Percentiles rank a stretch among this genome's conserved stretches.
Conservation (phyloP, 78 protist genomes). For the Bodo saltans region DNA sequence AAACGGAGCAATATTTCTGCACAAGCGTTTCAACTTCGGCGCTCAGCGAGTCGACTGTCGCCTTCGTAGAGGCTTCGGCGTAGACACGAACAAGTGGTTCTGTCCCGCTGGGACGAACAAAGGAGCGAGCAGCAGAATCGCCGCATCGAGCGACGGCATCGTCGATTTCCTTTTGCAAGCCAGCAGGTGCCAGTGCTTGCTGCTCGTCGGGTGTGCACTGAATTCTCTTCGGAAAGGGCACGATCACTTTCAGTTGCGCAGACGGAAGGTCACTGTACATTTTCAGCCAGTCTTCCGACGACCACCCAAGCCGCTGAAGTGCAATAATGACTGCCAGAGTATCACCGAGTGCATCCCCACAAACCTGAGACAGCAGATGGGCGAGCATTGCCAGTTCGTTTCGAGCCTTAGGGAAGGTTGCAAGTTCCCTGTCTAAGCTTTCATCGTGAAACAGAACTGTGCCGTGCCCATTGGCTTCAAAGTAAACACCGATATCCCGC, state of each 20-base stretch:
- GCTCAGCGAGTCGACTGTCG: neutral
- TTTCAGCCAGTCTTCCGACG: constrained; percentile 33
- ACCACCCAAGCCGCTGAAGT: constrained; percentile 26
- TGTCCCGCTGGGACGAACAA: constrained; percentile 73
- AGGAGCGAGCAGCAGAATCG: constrained; percentile 37
- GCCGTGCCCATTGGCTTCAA: constrained; percentile 84
- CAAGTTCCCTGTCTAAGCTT: neutral
- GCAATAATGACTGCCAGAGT: constrained; percentile 52
- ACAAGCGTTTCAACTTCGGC: neutral
- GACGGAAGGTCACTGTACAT: constrained; percentile 65
- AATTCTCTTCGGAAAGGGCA: constrained; percentile 29
- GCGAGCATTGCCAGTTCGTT: neutral
- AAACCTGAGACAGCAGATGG: constrained; percentile 32
- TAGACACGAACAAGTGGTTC: constrained; percentile 75
- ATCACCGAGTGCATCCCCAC: constrained; percentile 72
- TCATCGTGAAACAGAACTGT: constrained; percentile 47
- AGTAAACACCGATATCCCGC: constrained; percentile 69
- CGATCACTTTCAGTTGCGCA: constrained; percentile 45
- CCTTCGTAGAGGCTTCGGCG: constrained; percentile 63
- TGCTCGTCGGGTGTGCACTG: constrained; percentile 39
- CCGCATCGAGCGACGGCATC: neutral
- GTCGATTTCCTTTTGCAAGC: constrained; percentile 49
- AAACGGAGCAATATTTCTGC: neutral
- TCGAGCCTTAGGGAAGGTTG: neutral
- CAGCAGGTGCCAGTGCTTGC: constrained; percentile 19